Evolutionary conservation across 2,329 filamentous ascomycete genomes (phyloP).

Genomic region (Aspergillus sergii): DNA sequence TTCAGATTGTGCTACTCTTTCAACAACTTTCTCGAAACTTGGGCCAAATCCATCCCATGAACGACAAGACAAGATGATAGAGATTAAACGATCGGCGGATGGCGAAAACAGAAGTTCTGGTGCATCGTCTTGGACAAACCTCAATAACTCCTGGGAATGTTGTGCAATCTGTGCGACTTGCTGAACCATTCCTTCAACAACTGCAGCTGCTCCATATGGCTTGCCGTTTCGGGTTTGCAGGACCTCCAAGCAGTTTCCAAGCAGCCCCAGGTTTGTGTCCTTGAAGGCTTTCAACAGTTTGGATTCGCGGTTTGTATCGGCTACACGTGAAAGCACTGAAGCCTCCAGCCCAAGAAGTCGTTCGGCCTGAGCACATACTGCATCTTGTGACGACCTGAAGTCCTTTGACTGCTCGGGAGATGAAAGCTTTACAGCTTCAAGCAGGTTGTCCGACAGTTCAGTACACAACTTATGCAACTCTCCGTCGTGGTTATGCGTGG

Average conservation of each 20-base stretch:
- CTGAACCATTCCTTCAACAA: slow-evolving; percentile 57
- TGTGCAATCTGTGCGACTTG: slow-evolving; percentile 46
- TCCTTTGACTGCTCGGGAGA: slow-evolving; percentile 81
- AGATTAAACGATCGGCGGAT: slow-evolving; percentile 67
- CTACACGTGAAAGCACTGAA: slow-evolving; percentile 36
- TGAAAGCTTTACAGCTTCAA: slow-evolving; percentile 70
- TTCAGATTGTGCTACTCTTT: slow-evolving; percentile 36
- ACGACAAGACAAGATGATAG: slow-evolving; percentile 63
- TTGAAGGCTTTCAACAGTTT: slow-evolving; percentile 38
- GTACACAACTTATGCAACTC: slow-evolving; percentile 64
- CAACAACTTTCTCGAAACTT: slow-evolving; percentile 41
- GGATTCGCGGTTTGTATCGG: slow-evolving; percentile 26
- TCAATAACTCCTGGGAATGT: slow-evolving; percentile 46
- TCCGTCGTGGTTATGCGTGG: slow-evolving; percentile 46
- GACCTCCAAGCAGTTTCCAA: slow-evolving; percentile 53
- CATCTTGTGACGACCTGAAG: slow-evolving; percentile 70
- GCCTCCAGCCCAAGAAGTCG: slow-evolving; percentile 67
- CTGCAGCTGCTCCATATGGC: slow-evolving; percentile 65
- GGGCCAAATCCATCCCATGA: slow-evolving; percentile 44
- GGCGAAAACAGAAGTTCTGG: slow-evolving; percentile 66
- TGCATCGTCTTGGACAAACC: slow-evolving; percentile 60
- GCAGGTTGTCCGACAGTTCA: slow-evolving; percentile 62
- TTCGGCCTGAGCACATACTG: slow-evolving; percentile 65
- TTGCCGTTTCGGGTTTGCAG: slow-evolving; percentile 62
- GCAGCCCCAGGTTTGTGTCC: slow-evolving; percentile 39